Evolutionary conservation across 148 eudicot species (phyloP), one percentile per base, ranked within the genome.

Genomic region (Spergularia bocconei): DNA sequence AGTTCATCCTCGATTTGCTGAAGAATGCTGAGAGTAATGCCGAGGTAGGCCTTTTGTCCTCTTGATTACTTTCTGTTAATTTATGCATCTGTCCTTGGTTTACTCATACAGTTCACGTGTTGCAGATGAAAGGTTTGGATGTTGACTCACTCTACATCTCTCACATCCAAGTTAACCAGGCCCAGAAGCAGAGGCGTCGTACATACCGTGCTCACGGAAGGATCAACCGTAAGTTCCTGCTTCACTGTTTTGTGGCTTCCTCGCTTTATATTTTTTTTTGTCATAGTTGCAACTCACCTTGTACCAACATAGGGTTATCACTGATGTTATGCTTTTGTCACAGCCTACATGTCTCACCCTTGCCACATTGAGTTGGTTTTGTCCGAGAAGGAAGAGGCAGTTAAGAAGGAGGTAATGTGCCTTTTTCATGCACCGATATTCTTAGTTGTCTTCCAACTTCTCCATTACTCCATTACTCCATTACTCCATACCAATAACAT

Each of bases 201-300:
- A 92, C 96, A 11, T 90, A 92, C 87, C 96, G 96, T 81, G 97
- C 97, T 76, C 97, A 92, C 71, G 97, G 97, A 73, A 84, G 97
- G 47, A 92, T 92, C 48, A 92, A 90, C 75, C 97, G 93, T 92
- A 84, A 38, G 94, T 75, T 12, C 11, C 1, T 55, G 3, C 15
- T 58, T 5, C 4, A 4, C 15, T 19, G 14, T 13, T 10, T 25
- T 20, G 16, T n/a, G 2, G 15, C 16, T 60, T 38, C 11, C 51
- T n/a, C n/a, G n/a, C n/a, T n/a, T n/a, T n/a, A n/a, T n/a, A n/a
- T n/a, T n/a, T n/a, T n/a, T 0, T 13, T 1, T 39, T 57, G 12
- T 2, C 23, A 14, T 6, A 7, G 4, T 0, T 23, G 17, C n/a
- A n/a, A n/a, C 36, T 29, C 36, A 29, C 3, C 36, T 0, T 29